Percentiles rank a stretch among this genome's conserved stretches.
Conservation (phyloP, 192 early-diverging fungal species). For the Paraglomus occultum region DNA sequence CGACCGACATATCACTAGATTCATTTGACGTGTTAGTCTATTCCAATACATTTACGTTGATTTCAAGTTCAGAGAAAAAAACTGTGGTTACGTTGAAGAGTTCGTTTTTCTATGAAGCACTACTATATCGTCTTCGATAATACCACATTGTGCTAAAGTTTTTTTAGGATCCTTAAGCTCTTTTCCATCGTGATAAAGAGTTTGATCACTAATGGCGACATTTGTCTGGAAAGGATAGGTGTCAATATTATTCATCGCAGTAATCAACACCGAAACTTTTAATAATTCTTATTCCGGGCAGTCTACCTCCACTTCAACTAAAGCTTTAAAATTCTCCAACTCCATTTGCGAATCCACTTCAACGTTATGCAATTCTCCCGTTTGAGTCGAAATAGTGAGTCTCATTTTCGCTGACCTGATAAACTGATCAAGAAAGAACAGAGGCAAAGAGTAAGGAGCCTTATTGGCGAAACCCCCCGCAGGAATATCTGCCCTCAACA, state of each 20-base stretch:
- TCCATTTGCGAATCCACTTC: conserved; percentile 75
- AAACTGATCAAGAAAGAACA: not conserved
- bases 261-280: not conserved
- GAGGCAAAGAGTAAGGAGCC: not conserved
- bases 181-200: conserved; percentile 63
- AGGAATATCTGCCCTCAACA: too few relatives aligned
- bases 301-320: conserved; percentile 81
- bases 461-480: too few relatives aligned
- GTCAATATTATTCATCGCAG: not conserved
- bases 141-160: conserved; percentile 62
- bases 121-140: conserved; percentile 74
- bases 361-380: conserved; percentile 59
- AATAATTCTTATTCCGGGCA: not conserved
- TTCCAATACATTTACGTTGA: conserved; percentile 11
- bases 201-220: conserved; percentile 62
- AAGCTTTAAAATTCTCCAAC: conserved; percentile 73
- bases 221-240: conserved; percentile 48
- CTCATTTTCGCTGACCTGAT: conserved; percentile 46
- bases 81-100: not conserved
- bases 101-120: conserved; percentile 45
- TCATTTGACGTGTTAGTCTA: conserved; percentile 12
- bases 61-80: too few relatives aligned
- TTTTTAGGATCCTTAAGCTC: conserved; percentile 58
- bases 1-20: conserved; percentile 28
- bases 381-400: conserved; percentile 55